Evolutionary conservation across 805 yeast genomes (phyloP), one percentile per base, ranked within the genome.

Genomic region (Ogataea saltuana): DNA sequence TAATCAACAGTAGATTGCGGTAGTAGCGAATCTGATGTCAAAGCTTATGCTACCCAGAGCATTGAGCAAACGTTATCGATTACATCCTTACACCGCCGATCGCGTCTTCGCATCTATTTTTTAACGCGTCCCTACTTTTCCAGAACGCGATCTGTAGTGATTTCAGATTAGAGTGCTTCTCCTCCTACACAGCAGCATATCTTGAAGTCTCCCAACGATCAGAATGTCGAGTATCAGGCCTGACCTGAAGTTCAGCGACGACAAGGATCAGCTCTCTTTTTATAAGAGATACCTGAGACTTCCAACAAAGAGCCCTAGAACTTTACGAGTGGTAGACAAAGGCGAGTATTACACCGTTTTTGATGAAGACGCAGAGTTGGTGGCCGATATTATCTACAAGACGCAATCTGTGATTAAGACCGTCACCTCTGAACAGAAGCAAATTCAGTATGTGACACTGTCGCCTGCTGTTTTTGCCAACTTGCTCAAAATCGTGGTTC

Each of bases 351-450:
- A 83, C 64, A 80, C 86, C 3, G 82, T 80, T 1, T 71, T 88
- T 16, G 78, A 74, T 34, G 78, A 76, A 3, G 96, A 91, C 61
- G 97, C 98, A 4, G 72, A 74, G 33, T 73, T 80, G 44, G 85
- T 88, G 21, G 97, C 97, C 3, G 95, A 89, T 50, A 70, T 75
- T 42, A 81, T 93, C 25, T 91, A 88, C 67, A 85, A 84, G 52
- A 88, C 98, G 0, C 80, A 77, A 31, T 80, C 95, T 18, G 95
- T 89, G 8, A 60, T 91, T 44, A 91, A 91, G 58, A 51, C 55
- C 0, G 55, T 60, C 42, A 29, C 47, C 21, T 67, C 74, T 12
- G 73, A 74, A 44, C 69, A 71, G 34, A 59, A 63, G 42, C 47
- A 51, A 4, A 63, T 74, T 10, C 72, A 77, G 23, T 85, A 85